Percentiles rank a stretch among this genome's conserved stretches.
Conservation (phyloP, 257 asterid genomes). For the Lantana camara region DNA sequence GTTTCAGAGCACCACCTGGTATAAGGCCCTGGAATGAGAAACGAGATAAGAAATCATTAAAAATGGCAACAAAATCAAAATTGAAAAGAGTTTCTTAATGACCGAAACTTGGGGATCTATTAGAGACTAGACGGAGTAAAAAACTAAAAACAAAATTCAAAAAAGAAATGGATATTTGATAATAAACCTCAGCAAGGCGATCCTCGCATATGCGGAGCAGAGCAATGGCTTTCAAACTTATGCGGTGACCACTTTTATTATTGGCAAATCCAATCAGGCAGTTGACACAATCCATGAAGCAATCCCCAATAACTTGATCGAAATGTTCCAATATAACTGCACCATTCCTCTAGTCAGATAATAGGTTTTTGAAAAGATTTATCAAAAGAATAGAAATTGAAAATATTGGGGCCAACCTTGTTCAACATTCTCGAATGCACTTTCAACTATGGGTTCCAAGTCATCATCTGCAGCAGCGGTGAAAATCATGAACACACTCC, state of each 20-base stretch:
- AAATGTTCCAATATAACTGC: slow-evolving; percentile 99
- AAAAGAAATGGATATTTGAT: slow-evolving; percentile 19
- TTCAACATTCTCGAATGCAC: slow-evolving; percentile 98
- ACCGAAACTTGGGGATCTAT: not conserved
- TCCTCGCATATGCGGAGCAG: slow-evolving; percentile 99
- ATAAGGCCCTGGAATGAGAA: slow-evolving; percentile 76
- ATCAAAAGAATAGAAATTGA: slow-evolving; percentile 17
- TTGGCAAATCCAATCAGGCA: slow-evolving; percentile 99
- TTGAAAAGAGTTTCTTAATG: not conserved
- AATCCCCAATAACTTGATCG: slow-evolving; percentile 97
- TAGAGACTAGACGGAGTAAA: slow-evolving; percentile 28
- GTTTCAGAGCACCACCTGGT: slow-evolving; percentile 95
- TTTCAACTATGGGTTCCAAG: slow-evolving; percentile 86
- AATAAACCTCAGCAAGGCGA: slow-evolving; percentile 97
- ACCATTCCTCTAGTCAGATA: slow-evolving; percentile 44
- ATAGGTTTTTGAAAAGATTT: slow-evolving; percentile 22
- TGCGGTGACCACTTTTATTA: slow-evolving; percentile 83
- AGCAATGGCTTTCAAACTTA: slow-evolving; percentile 99
- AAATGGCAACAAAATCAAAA: not conserved
- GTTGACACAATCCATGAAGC: slow-evolving; percentile 99
- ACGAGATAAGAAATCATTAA: slow-evolving; percentile 24
- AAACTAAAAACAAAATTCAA: not conserved
- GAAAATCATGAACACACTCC: slow-evolving; percentile 98
- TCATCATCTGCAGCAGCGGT: slow-evolving; percentile 99
- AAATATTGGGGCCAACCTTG: slow-evolving; percentile 63